phyloP scores from a whole-genome alignment of 768 basidiomycete species.

The Mycena crocata region DNA sequence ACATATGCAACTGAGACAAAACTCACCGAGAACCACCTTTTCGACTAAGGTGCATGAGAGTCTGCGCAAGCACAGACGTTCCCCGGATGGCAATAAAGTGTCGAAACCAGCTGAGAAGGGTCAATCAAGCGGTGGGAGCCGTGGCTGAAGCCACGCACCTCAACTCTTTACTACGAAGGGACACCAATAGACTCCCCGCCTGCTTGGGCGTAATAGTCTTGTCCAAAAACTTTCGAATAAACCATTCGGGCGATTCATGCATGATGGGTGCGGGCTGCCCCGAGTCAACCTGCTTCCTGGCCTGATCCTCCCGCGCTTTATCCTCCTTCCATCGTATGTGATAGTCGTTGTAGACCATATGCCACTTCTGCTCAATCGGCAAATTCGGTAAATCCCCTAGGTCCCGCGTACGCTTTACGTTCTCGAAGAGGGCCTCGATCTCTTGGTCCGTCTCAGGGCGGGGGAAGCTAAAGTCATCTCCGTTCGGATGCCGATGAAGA shows the following conservation, averaged over 20 bases:
- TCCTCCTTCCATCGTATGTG: conserved; percentile 84
- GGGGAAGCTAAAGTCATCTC: conserved; percentile 75
- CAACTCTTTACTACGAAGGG: conserved; percentile 82
- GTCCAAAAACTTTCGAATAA: conserved; percentile 90
- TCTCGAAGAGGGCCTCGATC: conserved; percentile 84
- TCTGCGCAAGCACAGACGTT: conserved; percentile 86
- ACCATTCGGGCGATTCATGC: conserved; percentile 91
- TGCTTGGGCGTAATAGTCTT: conserved; percentile 86
- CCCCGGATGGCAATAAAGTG: conserved; percentile 82
- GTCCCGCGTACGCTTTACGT: conserved; percentile 78
- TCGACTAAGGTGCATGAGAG: conserved; percentile 79
- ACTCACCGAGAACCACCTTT: conserved; percentile 73
- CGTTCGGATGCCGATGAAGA: conserved; percentile 46
- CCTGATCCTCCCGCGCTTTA: conserved; percentile 71
- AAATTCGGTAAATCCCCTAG: conserved; percentile 69
- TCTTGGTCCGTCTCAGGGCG: conserved; percentile 82
- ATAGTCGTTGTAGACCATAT: conserved; percentile 86
- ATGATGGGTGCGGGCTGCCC: conserved; percentile 65
- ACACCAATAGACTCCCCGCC: conserved; percentile 80
- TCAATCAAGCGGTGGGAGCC: conserved; percentile 31
- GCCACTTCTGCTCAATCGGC: conserved; percentile 90
- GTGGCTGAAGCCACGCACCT: conserved; percentile 60
- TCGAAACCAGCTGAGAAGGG: conserved; percentile 75
- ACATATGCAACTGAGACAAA: background rate
- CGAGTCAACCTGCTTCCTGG: conserved; percentile 67